Percentiles rank a stretch among this genome's conserved stretches.
phyloP scores from a whole-genome alignment of 371 early-diverging fungal genomes.

The Mucor mucedo region DNA sequence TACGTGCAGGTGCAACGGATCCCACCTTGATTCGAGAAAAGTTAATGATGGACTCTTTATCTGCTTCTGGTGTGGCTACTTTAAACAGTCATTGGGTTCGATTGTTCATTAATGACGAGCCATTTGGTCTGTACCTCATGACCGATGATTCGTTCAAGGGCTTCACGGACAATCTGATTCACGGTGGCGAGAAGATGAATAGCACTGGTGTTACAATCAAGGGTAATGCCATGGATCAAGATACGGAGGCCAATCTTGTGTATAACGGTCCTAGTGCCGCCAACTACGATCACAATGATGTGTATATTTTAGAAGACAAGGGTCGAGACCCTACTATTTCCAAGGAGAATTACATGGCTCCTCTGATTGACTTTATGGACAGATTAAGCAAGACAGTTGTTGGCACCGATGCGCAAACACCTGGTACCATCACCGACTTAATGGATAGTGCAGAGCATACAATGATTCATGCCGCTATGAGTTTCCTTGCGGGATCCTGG shows the following conservation, averaged over 20 bases:
- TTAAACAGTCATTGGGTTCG: constrained; percentile 60
- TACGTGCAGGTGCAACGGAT: constrained; percentile 58
- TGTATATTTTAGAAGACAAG: constrained; percentile 43
- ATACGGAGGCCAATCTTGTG: constrained; percentile 36
- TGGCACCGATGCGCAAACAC: constrained; percentile 32
- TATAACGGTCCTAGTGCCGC: constrained; percentile 36
- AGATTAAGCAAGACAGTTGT: constrained; percentile 19
- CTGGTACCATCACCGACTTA: constrained; percentile 36
- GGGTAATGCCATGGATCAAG: constrained; percentile 35
- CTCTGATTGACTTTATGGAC: constrained; percentile 35
- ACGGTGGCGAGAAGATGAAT: constrained; percentile 29
- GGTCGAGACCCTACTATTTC: constrained; percentile 25
- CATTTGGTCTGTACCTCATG: constrained; percentile 59
- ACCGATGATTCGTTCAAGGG: constrained; percentile 57
- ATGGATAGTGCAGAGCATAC: constrained; percentile 44
- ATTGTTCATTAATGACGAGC: constrained; percentile 53
- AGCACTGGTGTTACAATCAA: constrained; percentile 43
- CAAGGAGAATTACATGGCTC: constrained; percentile 24
- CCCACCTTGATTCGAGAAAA: constrained; percentile 58
- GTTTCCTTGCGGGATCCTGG: constrained; percentile 55
- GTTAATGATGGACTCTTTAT: constrained; percentile 49
- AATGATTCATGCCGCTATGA: constrained; percentile 51
- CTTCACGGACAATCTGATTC: constrained; percentile 48
- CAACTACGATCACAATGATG: constrained; percentile 31
- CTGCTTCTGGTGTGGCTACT: constrained; percentile 58